Conservation (phyloP, 202 grass and related monocot genomes). For the Zizania palustris region DNA sequence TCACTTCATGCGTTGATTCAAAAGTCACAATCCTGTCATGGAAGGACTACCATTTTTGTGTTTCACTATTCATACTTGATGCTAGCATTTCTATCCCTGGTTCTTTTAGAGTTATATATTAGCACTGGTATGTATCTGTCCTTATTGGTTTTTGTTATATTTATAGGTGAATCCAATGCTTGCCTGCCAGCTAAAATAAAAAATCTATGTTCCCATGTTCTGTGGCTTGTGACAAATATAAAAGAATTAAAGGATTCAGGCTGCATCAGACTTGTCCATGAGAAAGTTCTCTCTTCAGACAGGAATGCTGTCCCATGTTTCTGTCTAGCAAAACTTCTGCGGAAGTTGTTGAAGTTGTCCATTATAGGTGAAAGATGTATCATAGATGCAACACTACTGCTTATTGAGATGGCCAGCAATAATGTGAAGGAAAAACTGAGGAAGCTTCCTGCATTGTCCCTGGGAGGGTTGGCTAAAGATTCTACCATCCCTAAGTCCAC, state of each 20-base stretch:
- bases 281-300: slow-evolving; percentile 57
- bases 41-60: background rate
- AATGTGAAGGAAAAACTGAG: slow-evolving; percentile 61
- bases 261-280: slow-evolving; percentile 51
- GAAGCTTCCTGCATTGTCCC: slow-evolving; percentile 59
- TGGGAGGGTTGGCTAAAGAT: slow-evolving; percentile 39
- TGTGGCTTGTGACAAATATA: slow-evolving; percentile 74
- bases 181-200: slow-evolving; percentile 37
- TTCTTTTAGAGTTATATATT: slow-evolving; percentile 26
- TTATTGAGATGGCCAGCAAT: slow-evolving; percentile 64
- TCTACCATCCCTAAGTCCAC: slow-evolving; percentile 22
- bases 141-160: slow-evolving; percentile 25
- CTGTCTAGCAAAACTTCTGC: slow-evolving; percentile 69
- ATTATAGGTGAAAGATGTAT: slow-evolving; percentile 60
- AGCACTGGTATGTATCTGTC: slow-evolving; percentile 1
- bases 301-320: slow-evolving; percentile 61
- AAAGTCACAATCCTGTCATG: background rate
- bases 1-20: slow-evolving; percentile 28
- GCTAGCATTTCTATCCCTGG: slow-evolving; percentile 11
- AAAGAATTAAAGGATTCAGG: slow-evolving; percentile 70
- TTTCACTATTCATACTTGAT: slow-evolving; percentile 20
- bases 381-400: slow-evolving; percentile 58
- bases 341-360: slow-evolving; percentile 61
- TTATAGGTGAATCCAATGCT: slow-evolving; percentile 50
- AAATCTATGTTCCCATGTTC: slow-evolving; percentile 56